A percentile compares a stretch with the other conserved stretches of the same genome.
phyloP scores from a whole-genome alignment of 768 basidiomycete species.

The Boletus rufocinnamomeus region DNA sequence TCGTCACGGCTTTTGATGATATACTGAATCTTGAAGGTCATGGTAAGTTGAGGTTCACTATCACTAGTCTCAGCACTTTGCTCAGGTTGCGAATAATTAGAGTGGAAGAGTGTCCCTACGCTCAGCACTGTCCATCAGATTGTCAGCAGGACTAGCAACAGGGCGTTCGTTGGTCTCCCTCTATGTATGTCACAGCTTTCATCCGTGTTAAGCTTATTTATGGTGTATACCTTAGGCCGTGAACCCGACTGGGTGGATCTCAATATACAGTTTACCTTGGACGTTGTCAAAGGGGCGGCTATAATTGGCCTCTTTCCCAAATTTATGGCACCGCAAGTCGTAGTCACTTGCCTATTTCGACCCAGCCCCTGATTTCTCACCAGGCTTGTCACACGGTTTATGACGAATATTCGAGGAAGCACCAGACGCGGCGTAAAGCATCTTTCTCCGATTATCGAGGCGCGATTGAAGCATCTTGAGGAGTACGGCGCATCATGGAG shows the following conservation, averaged over 20 bases:
- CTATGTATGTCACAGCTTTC: slow-evolving; percentile 6
- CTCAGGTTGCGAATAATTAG: not conserved
- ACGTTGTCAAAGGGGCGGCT: slow-evolving; percentile 3
- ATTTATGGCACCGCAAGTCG: slow-evolving; percentile 34
- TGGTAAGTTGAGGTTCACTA: slow-evolving; percentile 8
- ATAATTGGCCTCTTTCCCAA: slow-evolving; percentile 35
- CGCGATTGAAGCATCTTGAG: not conserved
- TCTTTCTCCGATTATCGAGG: slow-evolving; percentile 30
- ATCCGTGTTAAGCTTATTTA: not conserved
- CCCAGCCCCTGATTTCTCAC: not conserved
- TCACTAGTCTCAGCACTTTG: not conserved
- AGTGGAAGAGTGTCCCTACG: slow-evolving; percentile 16
- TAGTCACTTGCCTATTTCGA: not conserved
- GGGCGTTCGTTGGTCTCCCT: slow-evolving; percentile 20
- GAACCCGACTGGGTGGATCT: slow-evolving; percentile 34
- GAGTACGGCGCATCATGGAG: not conserved
- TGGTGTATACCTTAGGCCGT: slow-evolving; percentile 1
- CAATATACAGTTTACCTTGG: slow-evolving; percentile 31
- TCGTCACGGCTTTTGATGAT: slow-evolving; percentile 42
- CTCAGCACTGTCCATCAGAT: slow-evolving; percentile 2
- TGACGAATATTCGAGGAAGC: slow-evolving; percentile 6
- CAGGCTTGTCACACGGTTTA: slow-evolving; percentile 5
- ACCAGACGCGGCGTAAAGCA: slow-evolving; percentile 12
- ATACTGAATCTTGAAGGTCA: slow-evolving; percentile 29
- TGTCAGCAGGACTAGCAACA: slow-evolving; percentile 12